Evolutionary conservation across 805 yeast genomes (phyloP), one percentile per base, ranked within the genome.

Genomic region (Starmera dryadoides): DNA sequence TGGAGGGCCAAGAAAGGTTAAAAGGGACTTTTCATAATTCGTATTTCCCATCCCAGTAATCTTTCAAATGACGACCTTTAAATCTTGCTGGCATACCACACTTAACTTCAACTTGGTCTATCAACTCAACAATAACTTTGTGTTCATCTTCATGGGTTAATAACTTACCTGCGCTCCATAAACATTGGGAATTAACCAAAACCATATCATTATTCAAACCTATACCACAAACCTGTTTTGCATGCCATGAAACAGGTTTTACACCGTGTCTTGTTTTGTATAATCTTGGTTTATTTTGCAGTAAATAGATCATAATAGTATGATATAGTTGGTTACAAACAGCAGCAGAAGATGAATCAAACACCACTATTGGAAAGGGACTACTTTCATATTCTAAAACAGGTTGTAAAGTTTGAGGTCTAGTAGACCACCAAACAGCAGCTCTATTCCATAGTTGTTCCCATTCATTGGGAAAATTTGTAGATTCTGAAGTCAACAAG

Each of bases 281-380:
- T 6, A 45, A 37, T 34, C 68, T 49, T 28, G 69, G 70, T 33
- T 59, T 60, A 34, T 63, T 59, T 38, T 63, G 68, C 31, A 59
- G 43, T 48, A 64, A 39, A 12, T 63, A 36, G 6, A 65, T 64
- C 28, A 56, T 49, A 4, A 59, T 47, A 49, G 53, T 55, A 30
- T 61, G 65, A 40, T 50, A 63, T 35, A 61, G 18, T 38, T 62
- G 65, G 37, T 59, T 59, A 3, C 59, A 56, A 5, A 60, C 51
- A 3, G 56, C 54, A 0, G 66, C 57, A 7, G 55, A 50, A 1
- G 58, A 50, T 33, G 56, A 56, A 6, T 56, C 42, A 36, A 45
- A 63, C 8, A 63, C 37, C 4, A 55, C 43, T 14, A 51, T 53
- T 9, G 69, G 67, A 40, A 65, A 65, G 7, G 68, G 63, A n/a